Conservation (phyloP, 2,329 filamentous ascomycete species). For the Neofusicoccum ribis region DNA sequence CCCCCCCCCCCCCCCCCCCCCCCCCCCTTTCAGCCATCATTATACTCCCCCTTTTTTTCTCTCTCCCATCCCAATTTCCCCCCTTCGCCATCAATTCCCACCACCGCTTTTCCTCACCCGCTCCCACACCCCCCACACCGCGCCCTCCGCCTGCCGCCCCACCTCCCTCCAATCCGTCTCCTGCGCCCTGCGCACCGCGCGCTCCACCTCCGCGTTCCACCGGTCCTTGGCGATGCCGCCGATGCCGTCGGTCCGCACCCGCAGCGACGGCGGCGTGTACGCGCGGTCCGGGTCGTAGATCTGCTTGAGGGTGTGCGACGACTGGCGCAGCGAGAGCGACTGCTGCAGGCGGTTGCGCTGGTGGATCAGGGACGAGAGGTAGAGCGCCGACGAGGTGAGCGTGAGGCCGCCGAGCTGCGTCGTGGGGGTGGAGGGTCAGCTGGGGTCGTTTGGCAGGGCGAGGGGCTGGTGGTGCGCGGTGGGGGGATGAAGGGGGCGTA, state of each 20-base stretch:
- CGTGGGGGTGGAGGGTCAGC: slow-evolving; percentile 13
- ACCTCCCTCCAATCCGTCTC: slow-evolving; percentile 47
- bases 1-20: too few relatives aligned
- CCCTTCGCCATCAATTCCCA: slow-evolving; percentile 7
- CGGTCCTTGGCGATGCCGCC: slow-evolving; percentile 50
- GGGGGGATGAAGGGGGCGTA: background rate
- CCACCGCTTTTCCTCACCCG: background rate
- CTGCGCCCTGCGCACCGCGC: slow-evolving; percentile 44
- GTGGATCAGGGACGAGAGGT: slow-evolving; percentile 45
- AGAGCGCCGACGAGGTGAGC: slow-evolving; percentile 47
- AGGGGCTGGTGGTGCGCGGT: background rate
- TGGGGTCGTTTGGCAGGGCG: background rate
- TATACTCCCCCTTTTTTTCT: slow-evolving; percentile 19
- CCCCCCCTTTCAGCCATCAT: background rate
- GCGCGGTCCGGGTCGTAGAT: slow-evolving; percentile 46
- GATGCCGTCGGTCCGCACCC: slow-evolving; percentile 43
- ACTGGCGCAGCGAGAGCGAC: slow-evolving; percentile 48
- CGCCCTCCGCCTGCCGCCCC: slow-evolving; percentile 44
- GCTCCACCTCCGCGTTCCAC: slow-evolving; percentile 51
- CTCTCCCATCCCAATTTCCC: slow-evolving; percentile 9
- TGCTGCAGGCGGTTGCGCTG: slow-evolving; percentile 49
- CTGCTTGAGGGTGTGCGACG: slow-evolving; percentile 44
- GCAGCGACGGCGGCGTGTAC: slow-evolving; percentile 36
- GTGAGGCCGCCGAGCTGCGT: slow-evolving; percentile 52
- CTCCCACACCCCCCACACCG: slow-evolving; percentile 35